phyloP scores from a whole-genome alignment of 768 basidiomycete species.

The Crassisporium funariophilum region DNA sequence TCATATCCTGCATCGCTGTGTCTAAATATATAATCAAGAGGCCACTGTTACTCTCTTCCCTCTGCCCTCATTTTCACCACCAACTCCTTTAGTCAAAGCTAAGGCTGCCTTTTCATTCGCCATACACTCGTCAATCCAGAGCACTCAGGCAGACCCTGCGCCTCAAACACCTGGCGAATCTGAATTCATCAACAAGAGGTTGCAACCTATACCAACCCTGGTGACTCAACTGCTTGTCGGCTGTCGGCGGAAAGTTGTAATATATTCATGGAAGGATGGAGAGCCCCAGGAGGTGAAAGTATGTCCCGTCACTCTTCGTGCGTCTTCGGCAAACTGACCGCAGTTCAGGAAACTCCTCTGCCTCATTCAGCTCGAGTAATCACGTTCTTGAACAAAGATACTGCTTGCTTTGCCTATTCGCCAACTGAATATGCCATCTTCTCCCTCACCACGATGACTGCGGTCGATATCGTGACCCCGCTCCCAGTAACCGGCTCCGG shows the following conservation, averaged over 20 bases:
- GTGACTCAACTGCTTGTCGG: conserved; percentile 84
- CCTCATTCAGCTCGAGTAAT: conserved; percentile 92
- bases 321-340: conserved; percentile 1
- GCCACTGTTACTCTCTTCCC: conserved; percentile 73
- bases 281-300: conserved; percentile 76
- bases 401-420: conserved; percentile 79
- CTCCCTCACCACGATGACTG: conserved; percentile 58
- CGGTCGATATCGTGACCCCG: conserved; percentile 55
- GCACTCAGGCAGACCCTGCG: conserved; percentile 21
- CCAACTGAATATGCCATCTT: conserved; percentile 77
- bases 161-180: conserved; percentile 23
- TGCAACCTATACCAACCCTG: conserved; percentile 58
- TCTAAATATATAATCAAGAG: conserved; percentile 47
- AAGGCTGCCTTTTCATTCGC: conserved; percentile 86
- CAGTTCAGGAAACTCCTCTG: conserved; percentile 70
- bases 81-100: conserved; percentile 73
- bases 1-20: too few species aligned
- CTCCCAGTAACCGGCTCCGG: conserved; percentile 45
- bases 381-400: conserved; percentile 65
- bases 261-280: conserved; percentile 88
- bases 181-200: conserved; percentile 31
- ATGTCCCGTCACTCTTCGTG: conserved; percentile 17
- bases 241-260: conserved; percentile 79
- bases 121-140: conserved; percentile 45
- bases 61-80: conserved; percentile 69